Percentiles rank a stretch among this genome's conserved stretches.
phyloP scores from a whole-genome alignment of 805 yeast species.

The Brettanomyces nanus region DNA sequence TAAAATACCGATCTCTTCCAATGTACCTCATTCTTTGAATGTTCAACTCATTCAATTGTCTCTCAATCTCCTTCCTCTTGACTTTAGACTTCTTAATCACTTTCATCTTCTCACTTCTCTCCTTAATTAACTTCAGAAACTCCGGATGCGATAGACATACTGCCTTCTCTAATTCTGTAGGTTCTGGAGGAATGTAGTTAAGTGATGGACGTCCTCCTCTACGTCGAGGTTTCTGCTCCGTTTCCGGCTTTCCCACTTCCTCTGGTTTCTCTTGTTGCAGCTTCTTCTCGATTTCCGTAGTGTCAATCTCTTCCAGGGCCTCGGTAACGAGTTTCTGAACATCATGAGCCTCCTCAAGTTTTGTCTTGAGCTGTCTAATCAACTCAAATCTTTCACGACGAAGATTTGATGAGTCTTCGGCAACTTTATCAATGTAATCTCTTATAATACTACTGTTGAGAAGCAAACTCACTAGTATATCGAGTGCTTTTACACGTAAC shows the following conservation, averaged over 20 bases:
- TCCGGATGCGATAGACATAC: constrained; percentile 34
- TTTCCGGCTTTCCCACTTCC: constrained; percentile 14
- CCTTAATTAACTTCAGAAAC: constrained; percentile 35
- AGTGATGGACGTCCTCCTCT: constrained; percentile 22
- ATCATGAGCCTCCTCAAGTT: constrained; percentile 42
- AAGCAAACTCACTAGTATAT: constrained; percentile 56
- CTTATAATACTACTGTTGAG: constrained; percentile 53
- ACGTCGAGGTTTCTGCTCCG: constrained; percentile 12
- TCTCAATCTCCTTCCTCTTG: constrained; percentile 48
- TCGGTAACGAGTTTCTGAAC: constrained; percentile 34
- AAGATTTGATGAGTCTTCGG: constrained; percentile 53
- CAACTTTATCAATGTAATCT: constrained; percentile 54
- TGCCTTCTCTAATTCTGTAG: constrained; percentile 28
- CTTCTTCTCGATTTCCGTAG: constrained; percentile 14
- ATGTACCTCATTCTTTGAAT: constrained; percentile 66
- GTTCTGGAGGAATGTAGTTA: constrained; percentile 20
- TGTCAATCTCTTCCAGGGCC: constrained; percentile 21
- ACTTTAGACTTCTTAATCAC: constrained; percentile 39
- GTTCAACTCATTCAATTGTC: constrained; percentile 58
- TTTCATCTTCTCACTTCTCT: constrained; percentile 33
- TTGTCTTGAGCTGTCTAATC: constrained; percentile 48
- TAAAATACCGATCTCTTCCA: constrained; percentile 78
- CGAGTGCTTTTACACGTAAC: constrained; percentile 48
- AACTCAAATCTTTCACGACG: constrained; percentile 63
- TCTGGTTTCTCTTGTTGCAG: constrained; percentile 9